Percentiles rank a stretch among this genome's conserved stretches.
Evolutionary conservation across 2,329 filamentous ascomycete species (phyloP).

Genomic region (Colletotrichum neosansevieriae): DNA sequence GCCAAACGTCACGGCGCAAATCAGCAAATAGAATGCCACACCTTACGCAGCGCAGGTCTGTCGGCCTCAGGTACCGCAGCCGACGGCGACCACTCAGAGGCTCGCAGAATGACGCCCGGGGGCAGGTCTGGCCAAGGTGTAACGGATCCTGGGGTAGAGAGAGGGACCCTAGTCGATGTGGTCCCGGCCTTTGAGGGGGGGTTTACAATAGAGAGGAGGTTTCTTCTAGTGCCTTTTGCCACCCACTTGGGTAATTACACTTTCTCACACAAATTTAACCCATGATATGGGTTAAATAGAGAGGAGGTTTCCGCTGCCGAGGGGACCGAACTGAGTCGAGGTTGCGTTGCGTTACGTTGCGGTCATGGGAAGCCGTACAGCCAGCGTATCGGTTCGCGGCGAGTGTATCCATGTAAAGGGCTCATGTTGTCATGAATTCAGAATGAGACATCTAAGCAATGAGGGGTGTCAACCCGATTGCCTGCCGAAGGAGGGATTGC

Average conservation of each 20-base stretch:
- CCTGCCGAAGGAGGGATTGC: slow-evolving; percentile 21
- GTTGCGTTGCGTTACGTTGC: neutral
- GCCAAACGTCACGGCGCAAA: slow-evolving; percentile 8
- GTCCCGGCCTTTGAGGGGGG: slow-evolving; percentile 6
- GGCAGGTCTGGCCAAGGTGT: slow-evolving; percentile 10
- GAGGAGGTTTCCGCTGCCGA: slow-evolving; percentile 28
- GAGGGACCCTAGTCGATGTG: slow-evolving; percentile 13
- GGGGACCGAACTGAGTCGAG: slow-evolving; percentile 15
- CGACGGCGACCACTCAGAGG: slow-evolving; percentile 26
- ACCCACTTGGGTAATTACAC: no score
- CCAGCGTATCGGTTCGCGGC: slow-evolving; percentile 11
- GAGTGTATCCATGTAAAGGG: neutral
- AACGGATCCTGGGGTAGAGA: slow-evolving; percentile 31
- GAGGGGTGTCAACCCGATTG: slow-evolving; percentile 1
- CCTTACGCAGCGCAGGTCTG: slow-evolving; percentile 24
- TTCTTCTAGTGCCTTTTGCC: no score
- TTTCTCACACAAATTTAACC: no score
- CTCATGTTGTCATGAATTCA: neutral
- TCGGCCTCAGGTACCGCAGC: slow-evolving; percentile 25
- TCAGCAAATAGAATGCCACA: slow-evolving; percentile 25
- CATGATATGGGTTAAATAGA: no score
- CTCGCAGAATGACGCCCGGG: slow-evolving; percentile 18
- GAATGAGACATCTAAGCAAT: slow-evolving; percentile 7
- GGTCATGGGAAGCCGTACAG: neutral
- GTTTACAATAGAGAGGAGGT: no score